Evolutionary conservation across 164 flowering plant species (phyloP).

Genomic region (Chimonanthus praecox): DNA sequence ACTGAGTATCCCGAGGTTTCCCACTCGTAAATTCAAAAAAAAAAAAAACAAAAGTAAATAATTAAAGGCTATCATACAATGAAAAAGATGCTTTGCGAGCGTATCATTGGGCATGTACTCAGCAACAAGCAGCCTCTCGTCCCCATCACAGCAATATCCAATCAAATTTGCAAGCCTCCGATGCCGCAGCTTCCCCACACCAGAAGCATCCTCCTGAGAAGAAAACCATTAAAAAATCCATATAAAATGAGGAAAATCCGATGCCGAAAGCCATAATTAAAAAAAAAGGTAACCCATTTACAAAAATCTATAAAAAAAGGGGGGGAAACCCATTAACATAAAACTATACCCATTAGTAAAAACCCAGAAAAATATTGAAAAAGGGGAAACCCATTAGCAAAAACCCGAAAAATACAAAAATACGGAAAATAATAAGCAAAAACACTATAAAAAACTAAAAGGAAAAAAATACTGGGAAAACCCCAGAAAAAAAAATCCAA

Average conservation of each 20-base stretch:
- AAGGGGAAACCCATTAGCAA: not conserved
- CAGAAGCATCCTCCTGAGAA: conserved; percentile 82
- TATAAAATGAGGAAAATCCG: not conserved
- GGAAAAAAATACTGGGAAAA: not conserved
- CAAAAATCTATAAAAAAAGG: too few relatives aligned
- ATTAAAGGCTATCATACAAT: conserved; percentile 48
- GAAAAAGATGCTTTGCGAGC: conserved; percentile 93
- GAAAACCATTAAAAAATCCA: not conserved
- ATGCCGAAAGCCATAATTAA: not conserved
- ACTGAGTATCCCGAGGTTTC: too few relatives aligned
- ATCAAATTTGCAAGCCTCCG: conserved; percentile 84
- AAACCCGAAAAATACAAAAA: not conserved
- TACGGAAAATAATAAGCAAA: not conserved
- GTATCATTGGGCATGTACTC: conserved; percentile 98
- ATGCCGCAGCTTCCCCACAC: conserved; percentile 83
- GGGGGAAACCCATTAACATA: too few relatives aligned
- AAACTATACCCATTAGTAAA: too few relatives aligned
- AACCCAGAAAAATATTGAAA: too few relatives aligned
- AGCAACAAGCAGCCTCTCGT: conserved; percentile 90
- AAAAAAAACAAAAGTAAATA: not conserved
- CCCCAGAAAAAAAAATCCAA: conserved; percentile 10
- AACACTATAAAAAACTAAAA: not conserved
- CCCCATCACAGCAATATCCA: conserved; percentile 95
- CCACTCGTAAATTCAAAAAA: not conserved
- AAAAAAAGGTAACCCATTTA: not conserved